A percentile compares a stretch with the other conserved stretches of the same genome.
Conservation (phyloP, 805 yeast genomes). For the Monosporozyma servazzii region DNA sequence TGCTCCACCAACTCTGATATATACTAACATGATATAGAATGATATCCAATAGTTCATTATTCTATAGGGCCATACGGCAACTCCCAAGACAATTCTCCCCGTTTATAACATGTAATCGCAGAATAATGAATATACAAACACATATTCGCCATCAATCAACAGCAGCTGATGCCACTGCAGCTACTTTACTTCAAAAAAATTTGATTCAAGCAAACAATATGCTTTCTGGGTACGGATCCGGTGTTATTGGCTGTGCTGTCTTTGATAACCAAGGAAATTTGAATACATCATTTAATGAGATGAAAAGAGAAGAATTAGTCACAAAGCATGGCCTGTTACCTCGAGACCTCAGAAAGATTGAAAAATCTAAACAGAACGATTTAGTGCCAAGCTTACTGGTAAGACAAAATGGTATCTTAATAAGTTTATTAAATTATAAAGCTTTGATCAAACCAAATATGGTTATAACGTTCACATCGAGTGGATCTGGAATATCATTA, state of each 20-base stretch:
- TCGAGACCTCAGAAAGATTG: slow-evolving; percentile 83
- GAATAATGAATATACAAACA: neutral
- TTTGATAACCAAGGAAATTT: slow-evolving; percentile 65
- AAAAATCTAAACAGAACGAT: slow-evolving; percentile 46
- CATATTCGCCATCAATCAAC: neutral
- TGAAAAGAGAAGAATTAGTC: slow-evolving; percentile 64
- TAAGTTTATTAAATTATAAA: slow-evolving; percentile 69
- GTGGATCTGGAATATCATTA: slow-evolving; percentile 20
- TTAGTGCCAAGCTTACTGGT: slow-evolving; percentile 79
- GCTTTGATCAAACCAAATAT: slow-evolving; percentile 67
- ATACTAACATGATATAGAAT: neutral
- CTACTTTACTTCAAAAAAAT: slow-evolving; percentile 32
- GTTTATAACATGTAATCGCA: neutral
- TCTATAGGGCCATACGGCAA: neutral
- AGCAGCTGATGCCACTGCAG: slow-evolving; percentile 12
- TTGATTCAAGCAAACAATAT: slow-evolving; percentile 31
- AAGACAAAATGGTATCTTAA: slow-evolving; percentile 60
- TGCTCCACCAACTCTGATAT: neutral
- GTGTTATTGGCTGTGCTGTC: slow-evolving; percentile 65
- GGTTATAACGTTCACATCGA: slow-evolving; percentile 63
- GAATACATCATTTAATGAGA: slow-evolving; percentile 57
- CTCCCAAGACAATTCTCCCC: neutral
- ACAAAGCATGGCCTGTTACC: slow-evolving; percentile 73
- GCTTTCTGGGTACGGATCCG: slow-evolving; percentile 27
- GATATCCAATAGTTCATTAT: neutral